Percentiles rank a stretch among this genome's conserved stretches.
Evolutionary conservation across 305 asterid genomes (phyloP).

Genomic region (Lippia alba): DNA sequence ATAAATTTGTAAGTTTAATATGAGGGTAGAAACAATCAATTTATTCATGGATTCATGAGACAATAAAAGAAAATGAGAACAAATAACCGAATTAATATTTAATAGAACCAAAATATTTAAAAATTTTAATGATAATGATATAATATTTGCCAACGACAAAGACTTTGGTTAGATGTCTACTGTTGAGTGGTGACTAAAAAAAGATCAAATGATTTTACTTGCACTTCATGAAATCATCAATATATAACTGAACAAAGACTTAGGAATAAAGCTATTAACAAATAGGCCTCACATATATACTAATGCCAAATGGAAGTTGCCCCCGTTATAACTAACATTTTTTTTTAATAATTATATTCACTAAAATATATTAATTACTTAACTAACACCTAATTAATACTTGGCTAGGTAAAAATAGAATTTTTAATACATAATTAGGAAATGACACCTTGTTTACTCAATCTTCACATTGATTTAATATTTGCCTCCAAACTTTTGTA

Average conservation of each 20-base stretch:
- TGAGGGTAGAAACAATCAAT: too few relatives aligned
- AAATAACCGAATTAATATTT: too few relatives aligned
- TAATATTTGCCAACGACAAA: constrained; percentile 26
- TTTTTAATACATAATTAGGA: too few relatives aligned
- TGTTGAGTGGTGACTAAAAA: constrained; percentile 34
- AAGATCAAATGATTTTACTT: constrained; percentile 36
- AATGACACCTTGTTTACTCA: neutral
- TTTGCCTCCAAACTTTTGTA: neutral
- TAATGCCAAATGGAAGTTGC: neutral
- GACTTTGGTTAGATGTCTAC: constrained; percentile 23
- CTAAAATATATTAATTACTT: neutral
- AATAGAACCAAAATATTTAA: too few relatives aligned
- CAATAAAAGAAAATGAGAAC: neutral
- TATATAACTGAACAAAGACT: constrained; percentile 32
- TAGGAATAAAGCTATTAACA: constrained; percentile 25
- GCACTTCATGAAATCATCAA: constrained; percentile 35
- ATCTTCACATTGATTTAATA: neutral
- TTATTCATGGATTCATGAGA: neutral
- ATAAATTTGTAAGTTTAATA: too few relatives aligned
- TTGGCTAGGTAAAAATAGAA: too few relatives aligned
- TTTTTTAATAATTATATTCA: too few relatives aligned
- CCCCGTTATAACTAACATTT: neutral
- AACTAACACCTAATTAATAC: neutral
- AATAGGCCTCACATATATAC: neutral
- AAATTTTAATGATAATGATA: neutral